A percentile compares a stretch with the other conserved stretches of the same genome.
Conservation (phyloP, 1,284 basidiomycete species). For the Stygiomarasmius scandens region DNA sequence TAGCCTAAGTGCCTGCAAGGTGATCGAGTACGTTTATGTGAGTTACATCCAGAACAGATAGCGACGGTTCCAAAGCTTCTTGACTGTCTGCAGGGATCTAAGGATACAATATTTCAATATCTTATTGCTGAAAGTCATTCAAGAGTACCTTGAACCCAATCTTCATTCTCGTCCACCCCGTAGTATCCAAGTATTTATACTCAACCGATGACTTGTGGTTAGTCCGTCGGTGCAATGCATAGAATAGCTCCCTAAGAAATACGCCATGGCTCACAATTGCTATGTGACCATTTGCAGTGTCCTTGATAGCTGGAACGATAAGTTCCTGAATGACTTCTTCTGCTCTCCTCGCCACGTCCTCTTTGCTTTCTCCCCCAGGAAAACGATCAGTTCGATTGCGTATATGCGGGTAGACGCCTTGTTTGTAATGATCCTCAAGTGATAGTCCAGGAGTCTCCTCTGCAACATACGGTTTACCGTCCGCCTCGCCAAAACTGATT, state of each 20-base stretch:
- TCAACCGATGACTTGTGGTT: slow-evolving; percentile 30
- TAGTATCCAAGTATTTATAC: slow-evolving; percentile 64
- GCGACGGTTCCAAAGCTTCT: too few relatives aligned
- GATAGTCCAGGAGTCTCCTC: slow-evolving; percentile 37
- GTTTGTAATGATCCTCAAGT: slow-evolving; percentile 52
- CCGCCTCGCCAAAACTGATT: slow-evolving; percentile 74
- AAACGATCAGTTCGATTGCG: slow-evolving; percentile 57
- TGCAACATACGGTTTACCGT: slow-evolving; percentile 59
- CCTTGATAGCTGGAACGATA: slow-evolving; percentile 60
- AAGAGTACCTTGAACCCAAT: slow-evolving; percentile 49
- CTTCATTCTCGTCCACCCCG: slow-evolving; percentile 70
- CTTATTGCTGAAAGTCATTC: too few relatives aligned
- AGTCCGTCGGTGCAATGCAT: slow-evolving; percentile 43
- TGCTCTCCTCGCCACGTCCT: slow-evolving; percentile 72
- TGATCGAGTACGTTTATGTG: too few relatives aligned
- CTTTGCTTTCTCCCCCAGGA: slow-evolving; percentile 69
- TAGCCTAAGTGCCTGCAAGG: too few relatives aligned
- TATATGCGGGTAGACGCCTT: slow-evolving; percentile 54
- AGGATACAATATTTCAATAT: too few relatives aligned
- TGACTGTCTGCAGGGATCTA: too few relatives aligned
- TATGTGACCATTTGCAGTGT: slow-evolving; percentile 49
- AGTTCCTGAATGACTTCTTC: slow-evolving; percentile 57
- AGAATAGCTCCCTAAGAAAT: slow-evolving; percentile 69
- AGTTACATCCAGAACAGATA: too few relatives aligned
- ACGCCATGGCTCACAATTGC: slow-evolving; percentile 83